phyloP scores from a whole-genome alignment of 2,329 filamentous ascomycete genomes.

The Fusarium sp. region DNA sequence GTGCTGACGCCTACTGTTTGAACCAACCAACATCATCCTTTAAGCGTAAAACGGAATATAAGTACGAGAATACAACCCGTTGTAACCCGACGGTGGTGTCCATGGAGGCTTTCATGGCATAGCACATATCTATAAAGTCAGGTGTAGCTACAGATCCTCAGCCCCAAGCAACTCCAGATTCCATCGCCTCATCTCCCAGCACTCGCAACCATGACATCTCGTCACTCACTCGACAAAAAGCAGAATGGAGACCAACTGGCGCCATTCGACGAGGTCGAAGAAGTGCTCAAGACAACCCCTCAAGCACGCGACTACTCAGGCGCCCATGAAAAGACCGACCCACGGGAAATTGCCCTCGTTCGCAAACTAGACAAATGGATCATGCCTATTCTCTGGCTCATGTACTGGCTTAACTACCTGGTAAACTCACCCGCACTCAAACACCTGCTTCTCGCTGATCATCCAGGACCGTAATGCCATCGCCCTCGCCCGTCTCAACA shows the following conservation, averaged over 20 bases:
- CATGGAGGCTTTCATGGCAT: neutral
- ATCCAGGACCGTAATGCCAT: conserved; percentile 59
- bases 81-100: neutral
- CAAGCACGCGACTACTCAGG: conserved; percentile 36
- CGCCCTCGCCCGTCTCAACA: conserved; percentile 55
- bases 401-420: conserved; percentile 59
- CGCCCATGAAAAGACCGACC: conserved; percentile 37
- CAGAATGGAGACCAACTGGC: neutral
- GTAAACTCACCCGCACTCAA: neutral
- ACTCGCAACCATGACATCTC: neutral
- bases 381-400: conserved; percentile 51
- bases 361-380: conserved; percentile 39
- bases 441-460: neutral
- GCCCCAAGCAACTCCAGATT: neutral
- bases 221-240: neutral
- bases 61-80: too few relatives aligned
- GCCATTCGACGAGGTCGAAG: conserved; percentile 18
- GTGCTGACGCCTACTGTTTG: too few relatives aligned
- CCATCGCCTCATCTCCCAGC: too few relatives aligned
- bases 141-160: neutral
- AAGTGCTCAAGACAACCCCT: conserved; percentile 15
- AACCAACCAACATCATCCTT: too few relatives aligned
- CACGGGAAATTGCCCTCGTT: conserved; percentile 37
- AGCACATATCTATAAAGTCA: neutral
- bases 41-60: too few relatives aligned